Evolutionary conservation across 1,284 basidiomycete species (phyloP), one percentile per base, ranked within the genome.

Genomic region (Microbotryum violaceum): DNA sequence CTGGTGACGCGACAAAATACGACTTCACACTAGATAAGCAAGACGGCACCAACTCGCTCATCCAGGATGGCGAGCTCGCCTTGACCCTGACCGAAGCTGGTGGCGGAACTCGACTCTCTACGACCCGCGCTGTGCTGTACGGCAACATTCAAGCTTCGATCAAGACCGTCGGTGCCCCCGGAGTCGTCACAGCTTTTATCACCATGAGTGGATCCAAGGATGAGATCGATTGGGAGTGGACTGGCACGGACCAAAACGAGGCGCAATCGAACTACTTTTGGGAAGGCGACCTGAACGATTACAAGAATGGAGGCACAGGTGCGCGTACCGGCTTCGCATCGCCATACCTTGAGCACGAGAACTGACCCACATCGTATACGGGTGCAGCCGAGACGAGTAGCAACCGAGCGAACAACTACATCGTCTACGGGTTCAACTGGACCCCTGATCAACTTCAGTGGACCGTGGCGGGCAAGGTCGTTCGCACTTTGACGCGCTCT

Each of bases 151-250:
- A 56, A 45, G 65, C 67, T 4, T 49, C 47, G 20, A 56, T 68
- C 54, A 62, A 63, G 53, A 59, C 58, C 6, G 61, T 61, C 29
- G 67, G 60, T 5, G 49, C 48, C 3, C 27, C 59, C 5, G 65
- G 65, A 0, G 59, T 67, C 45, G 67, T 69, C 29, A 66, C 67
- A 1, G 65, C 67, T 2, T 67, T 69, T 44, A 64, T 69, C 46
- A 69, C 65, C 4, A 68, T 68, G 64, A 37, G 44, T 23, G 48
- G 56, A 20, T 20, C 61, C 51, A 69, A 69, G 44, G 67, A 69
- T 44, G 67, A 69, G 53, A 69, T 69, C 42, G 67, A 67, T 25
- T 56, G 58, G 21, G 67, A 69, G 50, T 67, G 61, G 48, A 67
- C 65, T 3, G 54, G 51, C 6, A 56, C 50, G 49, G 55, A 68